A percentile compares a stretch with the other conserved stretches of the same genome.
These are phyloP conservation scores for Blastobotrys proliferans DNA, from an alignment of 1,139 yeast genomes.

Conservation along the genomic window DNA sequence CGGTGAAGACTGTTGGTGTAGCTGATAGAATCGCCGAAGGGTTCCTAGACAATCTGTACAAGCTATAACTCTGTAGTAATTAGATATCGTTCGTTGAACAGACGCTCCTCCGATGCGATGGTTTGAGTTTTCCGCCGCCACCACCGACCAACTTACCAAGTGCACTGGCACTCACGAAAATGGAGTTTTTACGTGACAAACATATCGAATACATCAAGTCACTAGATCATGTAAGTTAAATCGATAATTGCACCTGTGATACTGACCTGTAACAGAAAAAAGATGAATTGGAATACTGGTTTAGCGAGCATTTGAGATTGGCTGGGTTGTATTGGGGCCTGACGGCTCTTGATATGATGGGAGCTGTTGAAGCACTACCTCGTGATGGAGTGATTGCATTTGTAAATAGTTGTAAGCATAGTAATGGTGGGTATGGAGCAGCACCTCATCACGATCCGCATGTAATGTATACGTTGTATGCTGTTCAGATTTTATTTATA, in stretches of 20 bases:
- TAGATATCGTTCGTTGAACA: too few species aligned
- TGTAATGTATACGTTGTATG: slow-evolving; percentile 80
- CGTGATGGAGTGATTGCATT: slow-evolving; percentile 59
- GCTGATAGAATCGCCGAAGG: slow-evolving; percentile 76
- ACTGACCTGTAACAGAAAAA: slow-evolving; percentile 31
- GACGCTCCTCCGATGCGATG: too few species aligned
- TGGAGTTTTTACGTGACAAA: slow-evolving; percentile 37
- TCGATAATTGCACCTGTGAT: not conserved
- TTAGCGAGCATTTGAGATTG: slow-evolving; percentile 82
- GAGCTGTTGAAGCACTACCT: slow-evolving; percentile 54
- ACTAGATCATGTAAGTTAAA: slow-evolving; percentile 39
- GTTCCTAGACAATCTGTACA: slow-evolving; percentile 75
- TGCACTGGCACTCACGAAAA: too few species aligned
- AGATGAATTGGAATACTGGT: slow-evolving; percentile 75
- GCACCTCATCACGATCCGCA: slow-evolving; percentile 90
- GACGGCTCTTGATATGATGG: slow-evolving; percentile 64
- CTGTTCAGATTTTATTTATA: slow-evolving; percentile 69
- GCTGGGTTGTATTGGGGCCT: slow-evolving; percentile 95
- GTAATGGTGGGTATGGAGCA: slow-evolving; percentile 81
- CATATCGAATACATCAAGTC: slow-evolving; percentile 52
- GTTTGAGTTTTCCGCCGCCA: too few species aligned
- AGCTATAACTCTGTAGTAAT: slow-evolving; percentile 28
- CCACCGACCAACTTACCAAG: too few species aligned
- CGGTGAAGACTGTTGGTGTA: slow-evolving; percentile 77
- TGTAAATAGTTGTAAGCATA: slow-evolving; percentile 60